Base-by-base conservation (phyloP, 202 grass and related monocot species). In the Schoenoplectus tabernaemontani region DNA sequence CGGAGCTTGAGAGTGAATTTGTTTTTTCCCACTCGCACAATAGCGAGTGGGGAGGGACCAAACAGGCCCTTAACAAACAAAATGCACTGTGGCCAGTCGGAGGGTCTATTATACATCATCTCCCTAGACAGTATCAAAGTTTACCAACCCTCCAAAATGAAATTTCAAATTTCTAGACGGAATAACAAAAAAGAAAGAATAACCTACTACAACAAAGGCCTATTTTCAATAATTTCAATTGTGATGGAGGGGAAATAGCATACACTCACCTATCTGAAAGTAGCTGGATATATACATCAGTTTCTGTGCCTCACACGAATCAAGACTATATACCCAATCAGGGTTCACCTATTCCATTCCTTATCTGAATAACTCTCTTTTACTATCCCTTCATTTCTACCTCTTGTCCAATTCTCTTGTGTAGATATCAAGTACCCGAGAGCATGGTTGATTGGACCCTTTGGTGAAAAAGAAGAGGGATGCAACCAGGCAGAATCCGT, bases 211-310 rank as follows among this genome's bases (percentile, higher is more conserved):
- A 93, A 86, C 86, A 87, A 74, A 77, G 61, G 47, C 28, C 86
- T 93, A 90, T 90, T 86, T 67, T n/a, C n/a, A n/a, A 80, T 78
- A 90, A 84, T 80, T 58, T 80, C 82, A 87, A 85, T 89, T 88
- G 83, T 89, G 87, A 78, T 78, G 77, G 83, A 87, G 60, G 83
- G 72, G 59, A 39, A 72, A 86, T 79, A 32, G 82, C 78, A 82
- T 63, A 86, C 81, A 83, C 83, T 66, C 59, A 0, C 79, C 86
- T 85, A 92, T 86, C 87, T 60, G 84, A 81, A 64, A 46, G 57
- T 82, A 92, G 81, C 87, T 90, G 83, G 83, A 78, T 92, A 96
- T 96, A 88, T 86, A 96, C 87, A 96, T 67, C 78, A 75, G 85
- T 73, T 73, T 88, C n/a, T n/a, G n/a, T n/a, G 81, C 78, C 78